A percentile compares a stretch with the other conserved stretches of the same genome.
These are phyloP conservation scores for Chrysosporium keratinophilum DNA, from an alignment of 2,329 filamentous ascomycete genomes.

Conservation along the genomic window DNA sequence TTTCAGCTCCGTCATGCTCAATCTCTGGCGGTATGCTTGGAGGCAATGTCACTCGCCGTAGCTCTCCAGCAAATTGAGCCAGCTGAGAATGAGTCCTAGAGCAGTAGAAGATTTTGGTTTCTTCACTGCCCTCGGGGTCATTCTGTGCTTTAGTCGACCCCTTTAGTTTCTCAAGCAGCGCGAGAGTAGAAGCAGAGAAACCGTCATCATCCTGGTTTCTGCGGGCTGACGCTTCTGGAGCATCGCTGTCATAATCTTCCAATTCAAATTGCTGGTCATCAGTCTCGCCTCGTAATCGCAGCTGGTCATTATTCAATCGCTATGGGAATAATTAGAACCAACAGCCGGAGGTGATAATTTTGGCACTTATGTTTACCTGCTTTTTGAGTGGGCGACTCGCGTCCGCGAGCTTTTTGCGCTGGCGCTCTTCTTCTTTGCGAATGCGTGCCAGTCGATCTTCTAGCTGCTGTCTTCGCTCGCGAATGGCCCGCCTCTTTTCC, in stretches of 20 bases:
- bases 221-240: conserved; percentile 32
- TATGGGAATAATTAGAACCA: conserved; percentile 1
- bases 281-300: background rate
- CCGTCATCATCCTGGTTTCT: conserved; percentile 33
- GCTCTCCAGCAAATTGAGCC: conserved; percentile 74
- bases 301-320: conserved; percentile 3
- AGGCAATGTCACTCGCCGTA: conserved; percentile 67
- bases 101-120: conserved; percentile 80
- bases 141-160: conserved; percentile 32
- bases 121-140: conserved; percentile 47
- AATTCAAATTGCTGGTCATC: conserved; percentile 49
- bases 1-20: conserved; percentile 18
- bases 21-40: conserved; percentile 51
- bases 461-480: conserved; percentile 58
- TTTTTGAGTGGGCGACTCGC: conserved; percentile 41
- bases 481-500: conserved; percentile 56
- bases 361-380: conserved; percentile 25
- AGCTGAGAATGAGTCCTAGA: conserved; percentile 89
- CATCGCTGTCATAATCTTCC: conserved; percentile 61
- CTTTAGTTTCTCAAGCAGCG: conserved; percentile 58
- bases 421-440: conserved; percentile 51
- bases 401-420: conserved; percentile 42
- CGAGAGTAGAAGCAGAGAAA: conserved; percentile 64
- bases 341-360: background rate
- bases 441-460: conserved; percentile 60